Base-by-base conservation (phyloP, 192 early-diverging fungal genomes). In the Umbelopsis sp. region DNA sequence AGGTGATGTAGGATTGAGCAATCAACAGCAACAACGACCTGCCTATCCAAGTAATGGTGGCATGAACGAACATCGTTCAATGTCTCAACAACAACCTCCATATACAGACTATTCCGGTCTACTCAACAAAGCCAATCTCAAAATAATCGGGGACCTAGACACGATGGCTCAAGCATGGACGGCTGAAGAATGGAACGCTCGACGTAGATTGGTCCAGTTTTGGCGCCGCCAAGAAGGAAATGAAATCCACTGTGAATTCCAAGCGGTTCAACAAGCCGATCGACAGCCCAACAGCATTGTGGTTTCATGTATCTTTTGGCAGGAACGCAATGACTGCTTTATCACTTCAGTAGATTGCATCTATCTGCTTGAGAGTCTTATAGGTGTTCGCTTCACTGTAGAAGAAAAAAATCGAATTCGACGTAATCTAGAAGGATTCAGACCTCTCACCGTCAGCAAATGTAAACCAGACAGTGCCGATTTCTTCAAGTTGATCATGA, bases 391-490 rank as follows among this genome's bases (percentile, higher is more conserved):
- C 20, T 92, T 94, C 56, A 92, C 89, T 0, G 88, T 91, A 7
- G 92, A 94, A 65, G 91, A 94, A 75, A 95, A 95, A 78, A 95
- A 95, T 79, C 84, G 93, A 56, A 93, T 95, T 54, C 88, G 93
- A 21, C 91, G 93, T 74, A 95, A 95, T 67, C 77, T 94, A 21
- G 93, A 95, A 76, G 89, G 87, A 5, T 91, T 91, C 78, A 85
- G 91, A 16, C 93, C 93, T 1, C 75, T 87, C 41, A 95, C 93
- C 0, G 88, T 92, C 38, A 88, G 88, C 74, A 93, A 93, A 76
- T 88, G 86, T 71, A 91, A 92, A 75, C 77, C 87, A 3, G 89
- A 93, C n/a, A 89, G 88, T 41, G 84, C 85, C 8, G 88, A 87
- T n/a, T 92, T 95, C 74, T 95, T 91, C 81, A 90, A 87, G 76